Percentiles rank a stretch among this genome's conserved stretches.
Conservation (phyloP, 306 rosid species). For the Casuarina equisetifolia region DNA sequence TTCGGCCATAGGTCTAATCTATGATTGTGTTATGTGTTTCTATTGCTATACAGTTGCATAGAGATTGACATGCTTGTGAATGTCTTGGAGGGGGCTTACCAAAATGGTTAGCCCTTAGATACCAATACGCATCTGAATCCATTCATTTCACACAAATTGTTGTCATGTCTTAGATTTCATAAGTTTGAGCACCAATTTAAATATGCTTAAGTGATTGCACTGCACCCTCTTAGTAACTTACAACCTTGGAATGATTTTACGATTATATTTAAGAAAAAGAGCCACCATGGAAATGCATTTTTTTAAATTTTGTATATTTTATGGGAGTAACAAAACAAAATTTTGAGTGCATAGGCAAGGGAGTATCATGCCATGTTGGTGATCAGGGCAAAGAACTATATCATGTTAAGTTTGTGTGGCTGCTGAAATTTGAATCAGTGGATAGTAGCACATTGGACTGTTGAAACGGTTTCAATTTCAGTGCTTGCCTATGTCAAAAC, state of each 20-base stretch:
- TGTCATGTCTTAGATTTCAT: not conserved
- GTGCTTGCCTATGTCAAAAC: not conserved
- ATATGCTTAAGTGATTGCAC: not conserved
- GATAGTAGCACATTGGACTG: not conserved
- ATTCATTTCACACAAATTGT: not conserved
- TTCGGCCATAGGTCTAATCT: not conserved
- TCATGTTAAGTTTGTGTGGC: not conserved
- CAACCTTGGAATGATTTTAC: not conserved
- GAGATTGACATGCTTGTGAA: conserved; percentile 57
- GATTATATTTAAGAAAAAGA: not conserved
- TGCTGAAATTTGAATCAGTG: not conserved
- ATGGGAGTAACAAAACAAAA: not conserved
- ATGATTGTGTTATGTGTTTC: not conserved
- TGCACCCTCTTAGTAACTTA: not conserved
- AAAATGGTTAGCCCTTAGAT: conserved; percentile 46
- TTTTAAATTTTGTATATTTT: not conserved
- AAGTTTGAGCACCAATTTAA: not conserved
- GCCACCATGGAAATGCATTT: not conserved
- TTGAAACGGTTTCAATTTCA: not conserved
- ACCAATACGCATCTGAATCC: not conserved
- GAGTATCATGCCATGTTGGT: not conserved
- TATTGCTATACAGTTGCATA: conserved; percentile 23
- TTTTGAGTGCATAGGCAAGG: not conserved
- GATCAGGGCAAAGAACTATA: not conserved
- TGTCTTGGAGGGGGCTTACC: conserved; percentile 82